Evolutionary conservation across 2,329 filamentous ascomycete species (phyloP).

Genomic region (Penicillium sp.): DNA sequence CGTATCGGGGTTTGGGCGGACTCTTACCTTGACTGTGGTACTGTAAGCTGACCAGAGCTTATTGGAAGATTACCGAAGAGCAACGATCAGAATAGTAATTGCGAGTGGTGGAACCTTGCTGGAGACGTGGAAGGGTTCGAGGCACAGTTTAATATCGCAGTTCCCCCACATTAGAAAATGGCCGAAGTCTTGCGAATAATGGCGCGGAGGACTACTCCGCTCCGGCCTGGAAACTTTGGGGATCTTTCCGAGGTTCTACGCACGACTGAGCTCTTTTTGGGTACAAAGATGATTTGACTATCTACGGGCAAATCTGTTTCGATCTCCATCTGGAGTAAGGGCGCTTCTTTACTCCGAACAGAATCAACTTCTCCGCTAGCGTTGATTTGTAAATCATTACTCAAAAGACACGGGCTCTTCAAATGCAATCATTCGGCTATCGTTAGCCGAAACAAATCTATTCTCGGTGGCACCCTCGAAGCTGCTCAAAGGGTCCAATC

Average conservation of each 20-base stretch:
- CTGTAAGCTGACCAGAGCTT: slow-evolving; percentile 14
- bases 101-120: neutral
- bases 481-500: neutral
- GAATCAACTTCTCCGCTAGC: neutral
- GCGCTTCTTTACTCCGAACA: slow-evolving; percentile 7
- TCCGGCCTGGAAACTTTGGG: neutral
- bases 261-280: neutral
- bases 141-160: neutral
- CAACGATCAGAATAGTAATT: neutral
- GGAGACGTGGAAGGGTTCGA: neutral
- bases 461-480: neutral
- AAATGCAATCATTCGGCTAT: neutral
- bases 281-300: no score
- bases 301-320: no score
- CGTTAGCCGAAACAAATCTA: neutral
- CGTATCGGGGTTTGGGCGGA: slow-evolving; percentile 34
- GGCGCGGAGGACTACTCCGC: neutral
- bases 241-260: neutral
- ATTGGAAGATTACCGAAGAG: neutral
- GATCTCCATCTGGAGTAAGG: neutral
- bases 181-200: slow-evolving; percentile 1
- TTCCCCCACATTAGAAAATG: slow-evolving; percentile 13
- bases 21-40: neutral
- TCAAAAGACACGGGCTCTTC: neutral
- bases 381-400: neutral